Base-by-base conservation (phyloP, 495 filamentous ascomycete species). In the Bathelium albidoporum region DNA sequence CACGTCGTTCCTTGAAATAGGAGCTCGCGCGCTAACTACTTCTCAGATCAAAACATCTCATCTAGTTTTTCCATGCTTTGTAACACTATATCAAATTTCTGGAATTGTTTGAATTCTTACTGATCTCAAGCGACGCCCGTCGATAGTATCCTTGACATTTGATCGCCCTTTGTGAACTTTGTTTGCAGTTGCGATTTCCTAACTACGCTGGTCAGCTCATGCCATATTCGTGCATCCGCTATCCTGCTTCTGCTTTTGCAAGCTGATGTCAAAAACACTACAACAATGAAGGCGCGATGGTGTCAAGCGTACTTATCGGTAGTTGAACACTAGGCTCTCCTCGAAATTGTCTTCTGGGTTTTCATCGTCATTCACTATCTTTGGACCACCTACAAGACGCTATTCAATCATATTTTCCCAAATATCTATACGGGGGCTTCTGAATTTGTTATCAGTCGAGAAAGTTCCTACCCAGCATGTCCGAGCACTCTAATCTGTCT, bases 41-140 rank as follows among this genome's bases (percentile, higher is more conserved):
- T 36, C 34, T 12, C 45, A 63, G 61, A 22, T 63, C 61, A 36
- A 63, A 63, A 36, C 61, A 63, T 58, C 43, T 63, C 9, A 63
- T 63, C 10, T 63, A 62, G 60, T 24, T 7, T 16, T 20, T 29
- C 29, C 24, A 20, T 11, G 11, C 9, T 3, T 28, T 29, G 24
- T 55, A 55, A 3, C 29, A 55, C 49, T 28, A 55, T 55, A 55
- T 29, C 24, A 20, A 16, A 10, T 18, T 41, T 41, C 36, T 16
- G 36, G 7, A 41, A 7, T 16, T 41, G 16, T 16, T 41, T 16
- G 36, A 41, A 41, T 7, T 41, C 16, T 41, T 41, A 7, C 7
- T 7, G 16, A 41, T 5, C 16, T 41, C 36, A 41, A 41, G 9
- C 43, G 18, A 49, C 43, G 3, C 20, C 5, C n/a, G 9, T 49